Percentiles rank a stretch among this genome's conserved stretches.
Conservation (phyloP, 164 flowering plant genomes). For the Akebia trifoliata region DNA sequence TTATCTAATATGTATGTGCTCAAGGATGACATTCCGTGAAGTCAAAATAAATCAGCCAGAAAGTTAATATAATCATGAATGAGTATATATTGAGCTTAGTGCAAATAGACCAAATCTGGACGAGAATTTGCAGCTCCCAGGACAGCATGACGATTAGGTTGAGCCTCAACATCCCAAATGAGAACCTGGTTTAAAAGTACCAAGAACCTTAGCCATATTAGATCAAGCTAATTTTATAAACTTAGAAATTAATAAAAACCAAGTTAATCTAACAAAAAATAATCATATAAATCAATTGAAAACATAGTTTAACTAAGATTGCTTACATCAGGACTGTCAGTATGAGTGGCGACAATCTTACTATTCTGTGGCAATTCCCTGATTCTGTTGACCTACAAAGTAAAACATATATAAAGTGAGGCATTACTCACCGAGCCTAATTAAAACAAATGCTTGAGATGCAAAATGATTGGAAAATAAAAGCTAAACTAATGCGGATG, state of each 20-base stretch:
- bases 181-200: constrained; percentile 46
- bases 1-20: too few relatives aligned
- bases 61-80: too few relatives aligned
- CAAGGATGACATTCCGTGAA: too few relatives aligned
- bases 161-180: constrained; percentile 89
- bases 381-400: constrained; percentile 86
- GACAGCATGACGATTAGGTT: constrained; percentile 84
- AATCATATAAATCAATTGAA: not conserved
- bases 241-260: not conserved
- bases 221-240: not conserved
- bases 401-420: not conserved
- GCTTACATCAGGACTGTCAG: constrained; percentile 90
- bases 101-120: constrained; percentile 55
- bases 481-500: too few relatives aligned
- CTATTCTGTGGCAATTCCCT: constrained; percentile 90
- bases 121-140: constrained; percentile 72
- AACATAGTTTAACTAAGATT: not conserved
- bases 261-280: not conserved
- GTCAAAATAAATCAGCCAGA: too few relatives aligned
- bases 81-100: not conserved
- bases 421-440: not conserved
- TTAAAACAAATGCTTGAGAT: not conserved
- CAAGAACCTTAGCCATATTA: not conserved
- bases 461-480: too few relatives aligned
- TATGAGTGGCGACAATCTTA: constrained; percentile 91